Evolutionary conservation across 495 filamentous ascomycete species (phyloP).

Genomic region (Aspergillus baeticus): DNA sequence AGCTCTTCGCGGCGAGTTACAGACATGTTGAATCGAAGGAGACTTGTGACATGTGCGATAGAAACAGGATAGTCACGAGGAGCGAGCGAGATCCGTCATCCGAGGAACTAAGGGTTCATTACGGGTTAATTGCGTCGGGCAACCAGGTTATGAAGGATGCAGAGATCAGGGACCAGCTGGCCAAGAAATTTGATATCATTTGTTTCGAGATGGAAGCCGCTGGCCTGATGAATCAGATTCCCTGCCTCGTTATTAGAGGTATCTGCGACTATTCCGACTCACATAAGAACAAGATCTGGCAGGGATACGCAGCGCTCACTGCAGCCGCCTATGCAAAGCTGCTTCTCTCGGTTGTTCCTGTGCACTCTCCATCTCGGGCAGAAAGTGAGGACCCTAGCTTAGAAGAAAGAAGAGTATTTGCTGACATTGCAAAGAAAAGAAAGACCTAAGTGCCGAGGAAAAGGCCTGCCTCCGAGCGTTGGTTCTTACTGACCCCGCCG

Average conservation of each 20-base stretch:
- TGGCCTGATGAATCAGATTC: not conserved
- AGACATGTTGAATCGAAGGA: not conserved
- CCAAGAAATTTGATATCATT: not conserved
- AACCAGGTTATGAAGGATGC: slow-evolving; percentile 5
- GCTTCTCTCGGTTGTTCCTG: not conserved
- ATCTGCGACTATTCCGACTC: slow-evolving; percentile 15
- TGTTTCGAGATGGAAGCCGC: slow-evolving; percentile 5
- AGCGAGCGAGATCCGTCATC: no score
- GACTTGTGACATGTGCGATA: no score
- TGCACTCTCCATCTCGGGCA: no score
- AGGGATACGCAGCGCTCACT: slow-evolving; percentile 6
- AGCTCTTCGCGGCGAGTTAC: no score
- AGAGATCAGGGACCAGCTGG: not conserved
- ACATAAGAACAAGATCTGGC: slow-evolving; percentile 9
- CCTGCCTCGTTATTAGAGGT: slow-evolving; percentile 5
- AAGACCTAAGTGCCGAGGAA: not conserved
- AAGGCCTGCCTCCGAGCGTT: not conserved
- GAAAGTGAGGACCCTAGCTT: not conserved
- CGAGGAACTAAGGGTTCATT: not conserved
- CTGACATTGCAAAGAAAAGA: not conserved
- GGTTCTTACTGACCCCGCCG: slow-evolving; percentile 4
- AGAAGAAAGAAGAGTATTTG: not conserved
- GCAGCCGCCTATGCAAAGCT: slow-evolving; percentile 3
- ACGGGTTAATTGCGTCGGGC: not conserved
- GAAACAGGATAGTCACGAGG: no score